Evolutionary conservation across 202 grass and related monocot genomes (phyloP), one percentile per base, ranked within the genome.

Genomic region (Sporobolus alterniflorus): DNA sequence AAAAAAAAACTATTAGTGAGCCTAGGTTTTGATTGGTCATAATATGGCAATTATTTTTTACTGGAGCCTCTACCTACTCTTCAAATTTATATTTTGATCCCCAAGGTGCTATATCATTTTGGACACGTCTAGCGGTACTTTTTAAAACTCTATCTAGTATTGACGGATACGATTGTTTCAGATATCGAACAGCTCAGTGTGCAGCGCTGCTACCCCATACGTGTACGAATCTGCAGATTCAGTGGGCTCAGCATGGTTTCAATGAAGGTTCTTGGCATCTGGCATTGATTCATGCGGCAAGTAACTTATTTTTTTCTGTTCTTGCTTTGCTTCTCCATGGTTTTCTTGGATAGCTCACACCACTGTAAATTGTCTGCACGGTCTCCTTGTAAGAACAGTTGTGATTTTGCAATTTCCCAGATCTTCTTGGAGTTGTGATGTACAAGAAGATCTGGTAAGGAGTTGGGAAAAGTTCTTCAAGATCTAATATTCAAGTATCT

Each of bases 151-250:
- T n/a, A n/a, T n/a, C n/a, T 84, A 55, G 41, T 69, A 75, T 87
- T 87, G 80, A 87, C 40, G 70, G 80, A 87, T 84, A 87, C 15
- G 65, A 84, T 81, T 49, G 9, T 81, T 75, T 80, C 56, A 71
- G 84, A 87, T 84, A 83, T 71, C 52, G 6, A 54, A 91, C 84
- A 87, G 80, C 89, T 87, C 80, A 83, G 80, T 20, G 6, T 39
- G 36, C 36, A 39, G 36, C 36, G 36, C 36, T 39, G 36, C 46
- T 71, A 76, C 32, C 43, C 8, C 30, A 73, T 90, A 86, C 88
- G 78, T 82, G 83, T 83, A 78, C 26, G 62, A 79, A 64, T 69
- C 52, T 83, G 63, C 63, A 90, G 80, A 86, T 90, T 78, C 83
- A 63, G 78, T 73, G 60, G 7, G 73, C 61, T 78, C 60, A 73